Evolutionary conservation across 2,329 filamentous ascomycete genomes (phyloP).

Genomic region (Aspergillus ustus): DNA sequence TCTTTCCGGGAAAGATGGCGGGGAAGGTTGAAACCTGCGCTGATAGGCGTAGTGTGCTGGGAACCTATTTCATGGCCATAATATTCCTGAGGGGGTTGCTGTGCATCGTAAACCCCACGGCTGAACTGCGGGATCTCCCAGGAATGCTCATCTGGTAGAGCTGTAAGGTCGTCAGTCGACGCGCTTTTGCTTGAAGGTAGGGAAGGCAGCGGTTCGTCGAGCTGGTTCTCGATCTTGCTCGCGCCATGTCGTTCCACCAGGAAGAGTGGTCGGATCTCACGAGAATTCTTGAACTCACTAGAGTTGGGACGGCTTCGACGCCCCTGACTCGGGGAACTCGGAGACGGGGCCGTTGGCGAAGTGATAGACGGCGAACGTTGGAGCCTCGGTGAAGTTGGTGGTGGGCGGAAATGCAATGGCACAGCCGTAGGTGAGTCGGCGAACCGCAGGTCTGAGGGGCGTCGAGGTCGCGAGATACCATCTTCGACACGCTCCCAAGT

Average conservation of each 20-base stretch:
- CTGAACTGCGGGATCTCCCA: slow-evolving; percentile 38
- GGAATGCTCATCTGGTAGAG: slow-evolving; percentile 32
- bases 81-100: slow-evolving; percentile 40
- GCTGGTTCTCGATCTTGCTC: slow-evolving; percentile 45
- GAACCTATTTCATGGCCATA: slow-evolving; percentile 59
- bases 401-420: slow-evolving; percentile 60
- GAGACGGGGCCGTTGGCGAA: slow-evolving; percentile 9
- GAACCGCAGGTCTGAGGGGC: slow-evolving; percentile 34
- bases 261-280: slow-evolving; percentile 80
- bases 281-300: slow-evolving; percentile 57
- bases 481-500: slow-evolving; percentile 21
- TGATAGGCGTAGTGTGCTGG: slow-evolving; percentile 71
- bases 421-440: slow-evolving; percentile 58
- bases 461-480: slow-evolving; percentile 27
- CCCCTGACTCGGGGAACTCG: slow-evolving; percentile 41
- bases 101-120: slow-evolving; percentile 23
- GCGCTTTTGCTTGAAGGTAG: slow-evolving; percentile 56
- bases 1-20: slow-evolving; percentile 38
- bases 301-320: slow-evolving; percentile 55
- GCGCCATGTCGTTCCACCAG: slow-evolving; percentile 70
- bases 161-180: slow-evolving; percentile 49
- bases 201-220: slow-evolving; percentile 52
- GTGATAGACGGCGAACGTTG: slow-evolving; percentile 44
- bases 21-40: slow-evolving; percentile 52
- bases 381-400: slow-evolving; percentile 51